Conservation (phyloP, 2,329 filamentous ascomycete genomes). For the Achaetomium macrosporum region DNA sequence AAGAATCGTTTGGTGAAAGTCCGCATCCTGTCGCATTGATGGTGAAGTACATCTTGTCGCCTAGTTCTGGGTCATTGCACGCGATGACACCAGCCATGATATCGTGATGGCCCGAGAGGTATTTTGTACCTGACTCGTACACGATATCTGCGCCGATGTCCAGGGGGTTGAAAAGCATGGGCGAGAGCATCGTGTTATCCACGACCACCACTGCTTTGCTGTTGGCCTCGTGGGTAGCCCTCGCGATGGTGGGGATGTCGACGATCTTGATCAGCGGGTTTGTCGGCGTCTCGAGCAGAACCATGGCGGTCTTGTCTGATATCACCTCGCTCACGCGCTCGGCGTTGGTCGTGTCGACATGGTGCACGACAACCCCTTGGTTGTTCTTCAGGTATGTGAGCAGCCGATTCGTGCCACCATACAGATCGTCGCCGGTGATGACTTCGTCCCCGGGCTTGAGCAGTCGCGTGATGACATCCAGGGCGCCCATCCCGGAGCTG, state of each 20-base stretch:
- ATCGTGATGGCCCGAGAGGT: conserved; percentile 95
- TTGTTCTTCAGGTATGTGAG: conserved; percentile 87
- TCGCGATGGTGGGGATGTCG: conserved; percentile 77
- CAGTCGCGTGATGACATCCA: conserved; percentile 91
- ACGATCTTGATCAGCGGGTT: conserved; percentile 98
- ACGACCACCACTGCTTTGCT: conserved; percentile 78
- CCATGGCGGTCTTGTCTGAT: conserved; percentile 82
- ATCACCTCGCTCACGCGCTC: conserved; percentile 64
- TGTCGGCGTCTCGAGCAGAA: conserved; percentile 91
- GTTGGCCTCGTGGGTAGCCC: conserved; percentile 70
- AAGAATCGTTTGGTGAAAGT: conserved; percentile 90
- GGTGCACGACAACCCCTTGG: conserved; percentile 87
- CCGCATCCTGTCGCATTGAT: conserved; percentile 97
- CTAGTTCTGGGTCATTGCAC: conserved; percentile 73
- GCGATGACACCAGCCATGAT: conserved; percentile 98
- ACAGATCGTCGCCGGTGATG: conserved; percentile 92
- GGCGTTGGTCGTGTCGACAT: conserved; percentile 85
- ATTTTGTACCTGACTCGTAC: conserved; percentile 97
- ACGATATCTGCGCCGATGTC: conserved; percentile 93
- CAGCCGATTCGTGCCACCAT: conserved; percentile 89
- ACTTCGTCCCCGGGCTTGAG: conserved; percentile 93
- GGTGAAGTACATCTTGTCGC: conserved; percentile 89
- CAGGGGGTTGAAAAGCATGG: conserved; percentile 86
- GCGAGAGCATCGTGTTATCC: conserved; percentile 98
- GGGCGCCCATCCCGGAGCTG: conserved; percentile 92